phyloP scores from a whole-genome alignment of 768 basidiomycete species.

The Suillus subalutaceus region DNA sequence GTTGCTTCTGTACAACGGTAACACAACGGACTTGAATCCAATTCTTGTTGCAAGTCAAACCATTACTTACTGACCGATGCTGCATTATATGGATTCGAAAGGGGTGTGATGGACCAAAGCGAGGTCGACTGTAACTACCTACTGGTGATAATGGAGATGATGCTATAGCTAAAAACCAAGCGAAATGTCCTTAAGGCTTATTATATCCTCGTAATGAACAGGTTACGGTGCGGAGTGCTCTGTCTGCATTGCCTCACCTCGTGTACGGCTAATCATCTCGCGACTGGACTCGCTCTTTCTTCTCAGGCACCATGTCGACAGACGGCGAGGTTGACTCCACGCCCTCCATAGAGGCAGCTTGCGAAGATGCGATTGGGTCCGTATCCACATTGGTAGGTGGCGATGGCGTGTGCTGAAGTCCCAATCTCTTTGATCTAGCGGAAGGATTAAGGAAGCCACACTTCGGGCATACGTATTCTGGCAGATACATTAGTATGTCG shows the following conservation, averaged over 20 bases:
- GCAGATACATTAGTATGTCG: constrained; percentile 2
- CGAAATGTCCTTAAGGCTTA: background rate
- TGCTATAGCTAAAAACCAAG: constrained; percentile 6
- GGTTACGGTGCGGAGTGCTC: background rate
- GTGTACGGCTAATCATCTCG: background rate
- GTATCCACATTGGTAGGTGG: constrained; percentile 12
- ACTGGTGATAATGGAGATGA: constrained; percentile 2
- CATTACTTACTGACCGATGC: background rate
- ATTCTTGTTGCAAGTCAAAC: constrained; percentile 1
- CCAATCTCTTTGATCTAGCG: constrained; percentile 34
- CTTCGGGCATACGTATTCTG: constrained; percentile 87
- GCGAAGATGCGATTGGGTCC: background rate
- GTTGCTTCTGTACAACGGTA: background rate
- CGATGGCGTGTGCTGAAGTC: constrained; percentile 29
- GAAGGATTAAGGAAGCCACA: constrained; percentile 82
- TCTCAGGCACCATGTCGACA: background rate
- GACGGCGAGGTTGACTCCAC: background rate
- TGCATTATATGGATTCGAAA: constrained; percentile 3
- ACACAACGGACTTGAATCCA: background rate
- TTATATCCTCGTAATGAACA: background rate
- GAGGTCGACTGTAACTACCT: background rate
- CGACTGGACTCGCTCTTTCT: background rate
- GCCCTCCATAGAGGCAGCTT: background rate
- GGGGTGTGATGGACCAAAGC: constrained; percentile 1
- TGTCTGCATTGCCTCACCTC: background rate